Base-by-base conservation (phyloP, 2,329 filamentous ascomycete genomes). In the Cryphonectria parasitica region DNA sequence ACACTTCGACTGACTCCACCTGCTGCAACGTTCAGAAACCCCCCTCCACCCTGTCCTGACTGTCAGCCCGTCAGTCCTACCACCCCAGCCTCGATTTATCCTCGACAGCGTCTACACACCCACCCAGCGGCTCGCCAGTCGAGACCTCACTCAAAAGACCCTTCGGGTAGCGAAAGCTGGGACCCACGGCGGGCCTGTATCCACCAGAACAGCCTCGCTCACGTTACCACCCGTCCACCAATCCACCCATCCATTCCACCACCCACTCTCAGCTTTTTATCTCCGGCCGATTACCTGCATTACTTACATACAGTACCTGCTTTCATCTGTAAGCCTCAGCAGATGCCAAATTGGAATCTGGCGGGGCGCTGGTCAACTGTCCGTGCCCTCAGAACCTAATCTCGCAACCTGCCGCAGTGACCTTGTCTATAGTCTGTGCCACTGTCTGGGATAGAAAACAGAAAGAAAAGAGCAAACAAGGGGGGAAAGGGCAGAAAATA, bases 261-360 rank as follows among this genome's bases (percentile, higher is more conserved):
- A 34, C 61, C 61, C 34, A 64, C 61, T 31, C 36, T 31, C 62
- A 64, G 63, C 63, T 65, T 54, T 54, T 34, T 34, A 52, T 54
- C 45, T 17, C 43, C 63, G 63, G 63, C 31, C 63, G 66, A 67
- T 67, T 67, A 52, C 66, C 22, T 67, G 66, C 66, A 67, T 34
- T 1, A 39, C 36, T 36, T 45, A 22, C 43, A 22, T 49, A n/a
- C 1, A 49, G 19, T 49, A 22, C 43, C 19, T 45, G 17, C 17
- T n/a, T 49, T 19, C 45, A 49, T n/a, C 45, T n/a, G 45, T 49
- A 19, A n/a, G 19, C 45, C 45, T 49, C 45, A 49, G 45, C 45
- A 49, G 11, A n/a, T 22, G 45, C 45, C 22, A 49, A 49, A 49
- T n/a, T 49, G 8, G 45, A n/a, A 49, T 22, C 45, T 49, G 45